A percentile compares a stretch with the other conserved stretches of the same genome.
phyloP scores from a whole-genome alignment of 2,329 filamentous ascomycete genomes.

The Helotiales sp. region DNA sequence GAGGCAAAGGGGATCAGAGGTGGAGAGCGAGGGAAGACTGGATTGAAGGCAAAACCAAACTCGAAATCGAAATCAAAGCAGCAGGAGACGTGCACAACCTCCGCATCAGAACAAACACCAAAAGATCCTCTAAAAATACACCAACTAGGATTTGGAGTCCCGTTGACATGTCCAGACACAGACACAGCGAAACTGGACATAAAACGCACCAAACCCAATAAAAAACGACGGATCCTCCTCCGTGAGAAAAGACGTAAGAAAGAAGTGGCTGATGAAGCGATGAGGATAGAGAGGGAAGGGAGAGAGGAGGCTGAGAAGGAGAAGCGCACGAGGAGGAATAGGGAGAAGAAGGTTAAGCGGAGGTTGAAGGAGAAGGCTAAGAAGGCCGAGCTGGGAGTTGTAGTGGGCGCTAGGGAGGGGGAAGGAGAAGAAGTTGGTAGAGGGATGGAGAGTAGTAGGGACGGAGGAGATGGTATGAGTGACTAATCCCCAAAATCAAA shows the following conservation, averaged over 20 bases:
- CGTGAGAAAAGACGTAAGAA: conserved; percentile 49
- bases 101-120: background rate
- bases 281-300: conserved; percentile 47
- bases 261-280: conserved; percentile 44
- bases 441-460: background rate
- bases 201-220: conserved; percentile 56
- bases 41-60: background rate
- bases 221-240: conserved; percentile 61
- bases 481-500: background rate
- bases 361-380: conserved; percentile 61
- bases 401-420: conserved; percentile 21
- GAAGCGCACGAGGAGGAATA: conserved; percentile 66
- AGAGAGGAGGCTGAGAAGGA: conserved; percentile 63
- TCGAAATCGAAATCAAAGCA: background rate
- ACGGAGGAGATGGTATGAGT: background rate
- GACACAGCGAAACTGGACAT: conserved; percentile 7
- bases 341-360: conserved; percentile 63
- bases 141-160: no score
- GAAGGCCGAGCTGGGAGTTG: conserved; percentile 45
- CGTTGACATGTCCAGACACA: no score
- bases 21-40: no score
- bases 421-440: background rate
- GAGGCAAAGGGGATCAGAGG: no score
- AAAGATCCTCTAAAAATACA: background rate
- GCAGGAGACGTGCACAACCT: no score